These are phyloP conservation scores for Peronospora belbahrii DNA, from an alignment of 352 stramenopile genomes.

Conservation along the genomic window DNA sequence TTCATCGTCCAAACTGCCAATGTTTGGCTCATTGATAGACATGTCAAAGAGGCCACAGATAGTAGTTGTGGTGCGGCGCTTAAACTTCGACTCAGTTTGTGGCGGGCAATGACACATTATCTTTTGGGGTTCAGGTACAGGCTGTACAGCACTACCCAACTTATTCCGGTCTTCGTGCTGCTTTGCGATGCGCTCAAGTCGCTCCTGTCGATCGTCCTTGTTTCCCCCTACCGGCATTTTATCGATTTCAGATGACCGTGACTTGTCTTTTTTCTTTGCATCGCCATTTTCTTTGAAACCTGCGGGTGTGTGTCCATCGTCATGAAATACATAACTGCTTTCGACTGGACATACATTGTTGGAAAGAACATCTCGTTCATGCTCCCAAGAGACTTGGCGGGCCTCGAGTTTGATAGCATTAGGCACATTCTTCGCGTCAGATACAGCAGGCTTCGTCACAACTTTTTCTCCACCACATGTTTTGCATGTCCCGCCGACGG, in stretches of 20 bases:
- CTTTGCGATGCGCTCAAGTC: constrained; percentile 55
- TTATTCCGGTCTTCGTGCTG: constrained; percentile 65
- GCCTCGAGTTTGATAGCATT: constrained; percentile 30
- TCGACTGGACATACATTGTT: constrained; percentile 65
- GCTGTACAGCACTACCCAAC: constrained; percentile 17
- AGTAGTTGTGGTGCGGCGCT: constrained; percentile 26
- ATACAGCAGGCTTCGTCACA: constrained; percentile 14
- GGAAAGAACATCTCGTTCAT: constrained; percentile 49
- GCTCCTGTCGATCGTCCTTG: constrained; percentile 58
- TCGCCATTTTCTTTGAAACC: constrained; percentile 18
- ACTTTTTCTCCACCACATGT: constrained; percentile 57
- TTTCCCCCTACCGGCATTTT: constrained; percentile 68
- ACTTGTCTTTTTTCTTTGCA: constrained; percentile 48
- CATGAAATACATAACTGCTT: constrained; percentile 72
- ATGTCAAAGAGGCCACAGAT: constrained; percentile 79
- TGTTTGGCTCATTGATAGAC: constrained; percentile 55
- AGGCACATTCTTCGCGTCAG: constrained; percentile 21
- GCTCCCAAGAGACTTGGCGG: constrained; percentile 48
- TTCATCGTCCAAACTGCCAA: constrained; percentile 75
- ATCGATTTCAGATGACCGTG: constrained; percentile 36
- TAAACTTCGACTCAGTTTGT: constrained; percentile 30
- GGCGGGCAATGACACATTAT: constrained; percentile 20
- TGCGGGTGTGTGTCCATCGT: constrained; percentile 25
- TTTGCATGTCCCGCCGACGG: constrained; percentile 32
- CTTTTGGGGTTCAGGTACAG: constrained; percentile 20